Percentiles rank a stretch among this genome's conserved stretches.
Conservation (phyloP, 352 stramenopile species). For the Pythium grandisporangium region DNA sequence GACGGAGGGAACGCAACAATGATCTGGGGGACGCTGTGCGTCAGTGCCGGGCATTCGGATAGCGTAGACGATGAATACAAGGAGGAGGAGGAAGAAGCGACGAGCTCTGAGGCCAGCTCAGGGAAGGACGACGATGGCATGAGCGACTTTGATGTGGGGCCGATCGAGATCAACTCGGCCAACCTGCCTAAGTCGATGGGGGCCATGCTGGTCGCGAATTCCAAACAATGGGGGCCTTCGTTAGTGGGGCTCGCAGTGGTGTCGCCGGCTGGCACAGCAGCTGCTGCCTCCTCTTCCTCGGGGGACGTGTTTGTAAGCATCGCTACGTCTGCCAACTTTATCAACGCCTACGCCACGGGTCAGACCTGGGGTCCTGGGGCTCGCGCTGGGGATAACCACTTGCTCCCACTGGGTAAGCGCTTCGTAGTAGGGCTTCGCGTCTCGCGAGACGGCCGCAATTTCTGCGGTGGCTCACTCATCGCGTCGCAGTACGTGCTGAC, state of each 20-base stretch:
- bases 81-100: too few relatives aligned
- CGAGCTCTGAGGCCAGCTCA: too few relatives aligned
- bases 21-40: too few relatives aligned
- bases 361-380: constrained; percentile 6
- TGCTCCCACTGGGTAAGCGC: constrained; percentile 3
- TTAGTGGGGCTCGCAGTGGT: constrained; percentile 9
- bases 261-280: too few relatives aligned
- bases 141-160: too few relatives aligned
- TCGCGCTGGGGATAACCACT: neutral
- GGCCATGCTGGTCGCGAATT: constrained; percentile 3
- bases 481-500: constrained; percentile 23
- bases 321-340: constrained; percentile 18
- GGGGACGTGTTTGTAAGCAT: constrained; percentile 12
- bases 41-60: too few relatives aligned
- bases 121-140: too few relatives aligned
- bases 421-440: constrained; percentile 13
- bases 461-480: constrained; percentile 26
- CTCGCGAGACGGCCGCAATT: constrained; percentile 15
- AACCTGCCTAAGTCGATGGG: neutral
- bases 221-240: neutral
- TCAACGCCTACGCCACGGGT: constrained; percentile 18
- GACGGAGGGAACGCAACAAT: too few relatives aligned
- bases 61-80: too few relatives aligned
- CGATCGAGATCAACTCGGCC: constrained; percentile 5
- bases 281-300: neutral